Evolutionary conservation across 2,329 filamentous ascomycete species (phyloP).

Genomic region (Ophiocordyceps unilateralis): DNA sequence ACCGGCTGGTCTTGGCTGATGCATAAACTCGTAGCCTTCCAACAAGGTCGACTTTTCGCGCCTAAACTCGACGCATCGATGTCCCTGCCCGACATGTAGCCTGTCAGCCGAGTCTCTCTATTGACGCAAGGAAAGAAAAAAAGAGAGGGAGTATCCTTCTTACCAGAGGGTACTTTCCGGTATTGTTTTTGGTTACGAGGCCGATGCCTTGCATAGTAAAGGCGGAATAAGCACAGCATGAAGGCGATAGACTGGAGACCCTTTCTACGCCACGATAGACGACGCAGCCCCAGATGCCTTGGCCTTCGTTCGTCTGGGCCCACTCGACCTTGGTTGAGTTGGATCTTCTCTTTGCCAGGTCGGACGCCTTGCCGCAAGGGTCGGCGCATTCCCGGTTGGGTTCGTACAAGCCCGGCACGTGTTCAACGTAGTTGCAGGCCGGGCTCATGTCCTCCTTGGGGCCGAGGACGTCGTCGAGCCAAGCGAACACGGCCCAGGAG

Average conservation of each 20-base stretch:
- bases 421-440: not conserved
- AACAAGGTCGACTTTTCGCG: not conserved
- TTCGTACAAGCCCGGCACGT: not conserved
- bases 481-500: not conserved
- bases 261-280: not conserved
- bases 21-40: not conserved
- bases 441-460: not conserved
- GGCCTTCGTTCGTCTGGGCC: not conserved
- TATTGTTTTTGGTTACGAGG: too few relatives aligned
- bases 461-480: not conserved
- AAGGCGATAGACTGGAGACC: not conserved
- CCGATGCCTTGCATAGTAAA: not conserved
- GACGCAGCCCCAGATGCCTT: not conserved
- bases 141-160: not conserved
- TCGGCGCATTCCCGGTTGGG: not conserved
- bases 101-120: not conserved
- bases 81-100: not conserved
- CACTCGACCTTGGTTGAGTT: not conserved
- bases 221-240: not conserved
- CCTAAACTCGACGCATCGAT: not conserved
- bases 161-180: too few relatives aligned
- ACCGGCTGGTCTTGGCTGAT: not conserved
- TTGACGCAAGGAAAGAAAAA: not conserved
- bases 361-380: not conserved
- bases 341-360: too few relatives aligned